Base-by-base conservation (phyloP, 176 grass and related monocot genomes). In the Aegilops longissima region DNA sequence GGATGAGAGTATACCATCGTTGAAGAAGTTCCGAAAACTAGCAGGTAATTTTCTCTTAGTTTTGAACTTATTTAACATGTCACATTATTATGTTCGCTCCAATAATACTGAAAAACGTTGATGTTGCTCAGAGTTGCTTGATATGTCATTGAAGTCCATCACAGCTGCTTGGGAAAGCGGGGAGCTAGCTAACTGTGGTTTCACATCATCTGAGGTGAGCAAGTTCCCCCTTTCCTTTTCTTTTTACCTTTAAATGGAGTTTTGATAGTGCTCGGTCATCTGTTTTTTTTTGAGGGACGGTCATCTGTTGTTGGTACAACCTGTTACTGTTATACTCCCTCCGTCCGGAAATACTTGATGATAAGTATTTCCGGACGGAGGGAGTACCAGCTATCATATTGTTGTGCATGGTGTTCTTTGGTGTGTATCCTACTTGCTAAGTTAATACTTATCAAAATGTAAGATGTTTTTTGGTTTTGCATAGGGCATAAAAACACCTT, bases 131-230 rank as follows among this genome's bases (percentile, higher is more conserved):
- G 96, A 96, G 39, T 90, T 98, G 90, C 91, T 94, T 90, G 96
- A 96, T 94, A 96, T 98, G 93, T 91, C 93, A 27, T 77, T 98
- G 81, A 98, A 96, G 86, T 94, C 96, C 51, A 98, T 98, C 38
- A 96, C 90, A 63, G 47, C 84, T 62, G 73, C 87, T 82, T 98
- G 96, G 96, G 96, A 98, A 86, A 94, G 69, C 68, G 92, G 93
- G 51, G 96, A 98, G 72, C 85, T 96, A 83, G 23, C 79, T 67
- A 77, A 80, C 23, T 96, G 96, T 61, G 90, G 93, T 61, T 98
- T 98, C 80, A 77, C 74, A 77, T 33, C 74, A 77, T 77, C 27
- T 77, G 74, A 77, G 74, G 74, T 77, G 88, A 64, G 74, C 83
- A 81, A 83, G 66, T 49, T 77, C 17, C 16, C 21, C 85, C 7